Evolutionary conservation across 805 yeast species (phyloP), one percentile per base, ranked within the genome.

Genomic region (Cyberlindnera maclurae): DNA sequence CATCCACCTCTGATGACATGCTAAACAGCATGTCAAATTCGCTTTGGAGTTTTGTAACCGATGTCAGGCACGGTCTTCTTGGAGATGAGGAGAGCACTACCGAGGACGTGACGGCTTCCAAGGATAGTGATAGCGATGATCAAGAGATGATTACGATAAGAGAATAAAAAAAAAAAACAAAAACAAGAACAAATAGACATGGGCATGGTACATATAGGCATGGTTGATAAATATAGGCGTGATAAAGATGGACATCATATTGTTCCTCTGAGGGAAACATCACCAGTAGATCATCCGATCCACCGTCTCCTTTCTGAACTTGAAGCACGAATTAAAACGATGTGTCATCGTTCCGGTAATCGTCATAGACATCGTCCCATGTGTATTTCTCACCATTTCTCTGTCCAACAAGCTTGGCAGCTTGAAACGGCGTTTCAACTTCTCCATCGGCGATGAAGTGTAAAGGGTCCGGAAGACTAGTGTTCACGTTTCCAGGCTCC

Each of bases 31-130:
- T 69, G 2, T 60, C 71, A 0, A 55, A 52, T 31, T 68, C 72
- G 11, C 37, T 73, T 4, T 73, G 78, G 78, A 64, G 66, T 3
- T 70, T 73, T 51, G 73, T 73, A 8, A 68, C 63, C 47, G 77
- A 71, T 39, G 68, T 73, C 18, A 71, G 68, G 44, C 53, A 58
- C 9, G 68, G 68, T 0, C 40, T 65, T n/a, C 34, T 64, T 26
- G 68, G 69, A 11, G 59, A 56, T 13, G 66, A 62, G 15, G 63
- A 55, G 11, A 11, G n/a, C 9, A 9, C 33, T 11, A 17, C 15
- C n/a, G 18, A 11, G 11, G 26, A 31, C 12, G 26, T 11, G 10
- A 26, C 5, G 12, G 13, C 15, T 15, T 5, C 37, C 42, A 11
- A 37, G 34, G 34, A 39, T 10, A 31, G 29, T 18, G 45, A 36